These are phyloP conservation scores for Solanum medicagineum DNA, from an alignment of 257 asterid species.

Conservation along the genomic window DNA sequence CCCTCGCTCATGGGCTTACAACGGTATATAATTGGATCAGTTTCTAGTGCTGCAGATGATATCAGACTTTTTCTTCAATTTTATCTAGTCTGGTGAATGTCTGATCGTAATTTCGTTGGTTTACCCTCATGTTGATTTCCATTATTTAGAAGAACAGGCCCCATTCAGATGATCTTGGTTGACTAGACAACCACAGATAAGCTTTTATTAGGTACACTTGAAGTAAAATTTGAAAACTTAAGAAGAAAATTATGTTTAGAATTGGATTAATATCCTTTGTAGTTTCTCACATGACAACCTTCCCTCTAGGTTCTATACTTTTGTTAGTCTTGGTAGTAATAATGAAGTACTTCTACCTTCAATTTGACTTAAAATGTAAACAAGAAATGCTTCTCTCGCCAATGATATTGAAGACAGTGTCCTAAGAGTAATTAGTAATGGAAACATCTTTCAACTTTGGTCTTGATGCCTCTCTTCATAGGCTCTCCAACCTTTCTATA, in stretches of 20 bases:
- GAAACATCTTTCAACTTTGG: neutral
- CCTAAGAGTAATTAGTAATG: neutral
- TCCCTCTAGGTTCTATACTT: neutral
- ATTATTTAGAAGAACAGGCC: neutral
- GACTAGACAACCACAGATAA: neutral
- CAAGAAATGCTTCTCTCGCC: neutral
- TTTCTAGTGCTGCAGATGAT: neutral
- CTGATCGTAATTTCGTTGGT: neutral
- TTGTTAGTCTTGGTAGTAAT: neutral
- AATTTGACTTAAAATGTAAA: neutral
- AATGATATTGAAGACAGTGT: neutral
- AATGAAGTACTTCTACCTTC: neutral
- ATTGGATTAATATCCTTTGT: neutral
- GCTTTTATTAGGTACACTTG: neutral
- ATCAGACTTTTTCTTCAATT: neutral
- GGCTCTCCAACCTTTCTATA: neutral
- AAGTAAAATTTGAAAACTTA: neutral
- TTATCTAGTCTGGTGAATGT: neutral
- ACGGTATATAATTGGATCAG: constrained; percentile 38
- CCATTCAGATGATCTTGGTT: neutral
- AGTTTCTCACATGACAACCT: neutral
- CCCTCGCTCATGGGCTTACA: constrained; percentile 97
- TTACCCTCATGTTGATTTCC: neutral
- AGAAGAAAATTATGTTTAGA: neutral
- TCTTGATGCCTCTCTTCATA: neutral